A percentile compares a stretch with the other conserved stretches of the same genome.
Conservation (phyloP, 495 filamentous ascomycete species). For the Lophiotrema nucula region DNA sequence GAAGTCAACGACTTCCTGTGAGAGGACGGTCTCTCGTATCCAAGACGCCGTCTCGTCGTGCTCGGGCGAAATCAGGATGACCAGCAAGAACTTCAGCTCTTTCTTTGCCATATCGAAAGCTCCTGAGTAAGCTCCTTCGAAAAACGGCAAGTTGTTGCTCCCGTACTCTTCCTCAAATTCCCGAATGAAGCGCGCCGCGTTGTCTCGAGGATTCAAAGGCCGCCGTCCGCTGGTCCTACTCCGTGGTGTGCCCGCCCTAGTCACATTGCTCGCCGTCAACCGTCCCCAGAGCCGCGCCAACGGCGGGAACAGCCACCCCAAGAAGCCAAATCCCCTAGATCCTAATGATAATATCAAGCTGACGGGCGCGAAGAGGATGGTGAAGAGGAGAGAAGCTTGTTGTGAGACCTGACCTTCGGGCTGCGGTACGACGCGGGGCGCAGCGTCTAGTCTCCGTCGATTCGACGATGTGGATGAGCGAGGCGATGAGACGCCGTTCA, state of each 20-base stretch:
- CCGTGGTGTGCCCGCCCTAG: constrained; percentile 37
- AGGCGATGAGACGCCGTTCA: constrained; percentile 53
- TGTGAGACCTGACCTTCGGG: constrained; percentile 61
- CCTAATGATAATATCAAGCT: constrained; percentile 70
- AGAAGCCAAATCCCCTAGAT: constrained; percentile 59
- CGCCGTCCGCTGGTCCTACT: constrained; percentile 64
- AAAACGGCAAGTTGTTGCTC: constrained; percentile 63
- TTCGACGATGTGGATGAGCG: constrained; percentile 33
- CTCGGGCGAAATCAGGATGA: constrained; percentile 82
- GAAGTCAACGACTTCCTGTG: constrained; percentile 68
- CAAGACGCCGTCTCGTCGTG: constrained; percentile 90
- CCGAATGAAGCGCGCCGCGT: constrained; percentile 79
- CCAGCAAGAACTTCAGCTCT: constrained; percentile 85
- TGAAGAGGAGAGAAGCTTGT: constrained; percentile 69
- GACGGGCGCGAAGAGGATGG: constrained; percentile 78
- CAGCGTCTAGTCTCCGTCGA: constrained; percentile 52
- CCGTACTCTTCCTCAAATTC: constrained; percentile 96
- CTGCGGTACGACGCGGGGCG: constrained; percentile 79
- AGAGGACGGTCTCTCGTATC: constrained; percentile 75
- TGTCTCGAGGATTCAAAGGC: constrained; percentile 77
- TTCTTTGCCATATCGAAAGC: constrained; percentile 83
- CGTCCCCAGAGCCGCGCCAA: constrained; percentile 66
- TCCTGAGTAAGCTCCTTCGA: constrained; percentile 85
- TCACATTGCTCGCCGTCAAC: constrained; percentile 35
- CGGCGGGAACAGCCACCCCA: constrained; percentile 76